A percentile compares a stretch with the other conserved stretches of the same genome.
phyloP scores from a whole-genome alignment of 345 rosid species.

The Heritiera littoralis region DNA sequence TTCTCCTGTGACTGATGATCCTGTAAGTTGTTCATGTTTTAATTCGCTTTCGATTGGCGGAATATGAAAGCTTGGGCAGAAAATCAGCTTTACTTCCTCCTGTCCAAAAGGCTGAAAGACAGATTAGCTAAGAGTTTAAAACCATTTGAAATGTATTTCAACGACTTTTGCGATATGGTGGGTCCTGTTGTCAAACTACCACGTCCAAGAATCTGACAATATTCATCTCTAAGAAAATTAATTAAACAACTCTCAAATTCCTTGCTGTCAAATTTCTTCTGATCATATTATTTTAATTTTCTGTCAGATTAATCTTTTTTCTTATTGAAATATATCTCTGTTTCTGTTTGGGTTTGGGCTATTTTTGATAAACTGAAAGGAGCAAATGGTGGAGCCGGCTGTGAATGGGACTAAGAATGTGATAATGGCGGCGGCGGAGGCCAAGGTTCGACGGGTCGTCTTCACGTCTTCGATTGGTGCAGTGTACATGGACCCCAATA shows the following conservation, averaged over 20 bases:
- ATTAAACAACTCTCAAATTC: background rate
- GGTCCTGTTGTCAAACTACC: background rate
- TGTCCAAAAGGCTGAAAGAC: background rate
- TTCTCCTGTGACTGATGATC: conserved; percentile 95
- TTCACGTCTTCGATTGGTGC: conserved; percentile 96
- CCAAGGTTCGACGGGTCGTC: conserved; percentile 81
- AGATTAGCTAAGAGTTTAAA: background rate
- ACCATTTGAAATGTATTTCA: background rate
- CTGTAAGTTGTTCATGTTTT: conserved; percentile 46
- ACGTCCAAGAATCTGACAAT: background rate
- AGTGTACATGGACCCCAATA: conserved; percentile 86
- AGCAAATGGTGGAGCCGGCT: conserved; percentile 97
- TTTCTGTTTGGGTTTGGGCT: background rate
- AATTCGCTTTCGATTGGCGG: background rate
- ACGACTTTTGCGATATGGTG: background rate
- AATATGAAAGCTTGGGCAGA: conserved; percentile 16
- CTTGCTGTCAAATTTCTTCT: background rate
- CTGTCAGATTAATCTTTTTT: no score
- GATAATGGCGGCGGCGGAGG: conserved; percentile 78
- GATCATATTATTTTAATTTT: background rate
- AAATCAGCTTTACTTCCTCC: background rate
- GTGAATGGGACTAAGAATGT: conserved; percentile 84
- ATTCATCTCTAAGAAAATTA: background rate
- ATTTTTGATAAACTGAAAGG: conserved; percentile 36
- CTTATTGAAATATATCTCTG: no score